phyloP scores from a whole-genome alignment of 129 eudicot species.

The Artemisia tridentata region DNA sequence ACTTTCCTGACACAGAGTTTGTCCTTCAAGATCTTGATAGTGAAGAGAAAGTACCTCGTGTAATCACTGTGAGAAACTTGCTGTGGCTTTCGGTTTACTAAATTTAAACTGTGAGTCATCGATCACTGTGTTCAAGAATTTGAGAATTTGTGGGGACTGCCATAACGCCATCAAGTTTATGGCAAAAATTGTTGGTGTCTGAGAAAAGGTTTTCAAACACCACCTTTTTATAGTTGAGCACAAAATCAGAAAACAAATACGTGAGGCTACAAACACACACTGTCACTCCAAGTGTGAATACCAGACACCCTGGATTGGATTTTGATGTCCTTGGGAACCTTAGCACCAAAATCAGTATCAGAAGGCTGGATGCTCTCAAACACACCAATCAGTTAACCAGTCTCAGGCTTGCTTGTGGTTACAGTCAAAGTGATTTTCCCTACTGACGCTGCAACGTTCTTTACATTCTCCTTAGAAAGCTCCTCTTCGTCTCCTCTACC shows the following conservation, averaged over 20 bases:
- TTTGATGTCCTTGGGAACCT: conserved; percentile 88
- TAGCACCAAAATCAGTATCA: conserved; percentile 90
- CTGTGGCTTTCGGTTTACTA: conserved; percentile 82
- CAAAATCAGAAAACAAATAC: background rate
- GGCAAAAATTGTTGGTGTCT: conserved; percentile 58
- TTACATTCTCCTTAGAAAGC: conserved; percentile 68
- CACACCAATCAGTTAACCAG: conserved; percentile 82
- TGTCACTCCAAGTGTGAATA: conserved; percentile 71
- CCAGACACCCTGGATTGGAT: conserved; percentile 93
- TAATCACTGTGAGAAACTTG: conserved; percentile 89
- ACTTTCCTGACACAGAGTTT: conserved; percentile 66
- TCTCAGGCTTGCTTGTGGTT: conserved; percentile 73
- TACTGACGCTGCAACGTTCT: conserved; percentile 62
- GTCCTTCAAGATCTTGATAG: conserved; percentile 84
- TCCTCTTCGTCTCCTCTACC: conserved; percentile 96
- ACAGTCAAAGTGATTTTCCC: conserved; percentile 90
- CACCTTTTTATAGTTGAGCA: conserved; percentile 21
- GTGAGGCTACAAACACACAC: background rate
- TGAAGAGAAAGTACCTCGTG: conserved; percentile 78
- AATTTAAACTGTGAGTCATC: conserved; percentile 68
- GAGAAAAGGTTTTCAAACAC: conserved; percentile 8
- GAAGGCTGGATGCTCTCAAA: conserved; percentile 93
- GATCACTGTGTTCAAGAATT: conserved; percentile 71
- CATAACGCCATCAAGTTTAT: conserved; percentile 74
- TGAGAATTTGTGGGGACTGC: conserved; percentile 90